phyloP scores from a whole-genome alignment of 1,284 basidiomycete genomes.

The Puccinia novopanici region DNA sequence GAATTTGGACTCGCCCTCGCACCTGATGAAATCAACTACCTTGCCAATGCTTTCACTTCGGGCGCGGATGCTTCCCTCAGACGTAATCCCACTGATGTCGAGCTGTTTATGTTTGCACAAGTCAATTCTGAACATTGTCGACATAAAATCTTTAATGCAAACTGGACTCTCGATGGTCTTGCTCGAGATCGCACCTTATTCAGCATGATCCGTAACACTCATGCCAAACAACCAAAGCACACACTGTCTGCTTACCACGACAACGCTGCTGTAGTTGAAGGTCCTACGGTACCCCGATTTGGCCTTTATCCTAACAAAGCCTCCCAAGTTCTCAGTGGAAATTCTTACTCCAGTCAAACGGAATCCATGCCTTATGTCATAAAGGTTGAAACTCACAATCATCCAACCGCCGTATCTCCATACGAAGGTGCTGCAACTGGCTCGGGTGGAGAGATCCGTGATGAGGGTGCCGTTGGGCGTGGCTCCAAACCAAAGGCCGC shows the following conservation, averaged over 20 bases:
- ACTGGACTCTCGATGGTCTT: slow-evolving; percentile 82
- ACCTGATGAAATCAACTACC: slow-evolving; percentile 83
- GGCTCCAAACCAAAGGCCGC: slow-evolving; percentile 97
- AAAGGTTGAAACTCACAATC: slow-evolving; percentile 99
- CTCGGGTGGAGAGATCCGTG: slow-evolving; percentile 95
- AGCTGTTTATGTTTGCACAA: slow-evolving; percentile 99
- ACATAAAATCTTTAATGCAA: slow-evolving; percentile 99
- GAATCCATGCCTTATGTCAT: slow-evolving; percentile 86
- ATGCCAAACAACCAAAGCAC: slow-evolving; percentile 58
- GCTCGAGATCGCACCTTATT: slow-evolving; percentile 79
- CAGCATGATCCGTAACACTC: slow-evolving; percentile 96
- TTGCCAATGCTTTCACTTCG: slow-evolving; percentile 77
- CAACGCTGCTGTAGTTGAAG: slow-evolving; percentile 92
- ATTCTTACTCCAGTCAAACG: slow-evolving; percentile 59
- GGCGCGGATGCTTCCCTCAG: slow-evolving; percentile 61
- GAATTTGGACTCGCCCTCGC: slow-evolving; percentile 87
- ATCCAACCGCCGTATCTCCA: slow-evolving; percentile 96
- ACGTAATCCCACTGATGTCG: slow-evolving; percentile 90
- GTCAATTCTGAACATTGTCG: slow-evolving; percentile 99
- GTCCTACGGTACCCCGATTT: slow-evolving; percentile 74
- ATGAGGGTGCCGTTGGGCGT: slow-evolving; percentile 92
- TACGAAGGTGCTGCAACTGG: slow-evolving; percentile 97
- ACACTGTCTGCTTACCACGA: slow-evolving; percentile 98
- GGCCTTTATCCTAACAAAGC: slow-evolving; percentile 56
- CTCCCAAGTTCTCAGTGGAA: neutral